Evolutionary conservation across 257 asterid genomes (phyloP).

Genomic region (Plantago ovata): DNA sequence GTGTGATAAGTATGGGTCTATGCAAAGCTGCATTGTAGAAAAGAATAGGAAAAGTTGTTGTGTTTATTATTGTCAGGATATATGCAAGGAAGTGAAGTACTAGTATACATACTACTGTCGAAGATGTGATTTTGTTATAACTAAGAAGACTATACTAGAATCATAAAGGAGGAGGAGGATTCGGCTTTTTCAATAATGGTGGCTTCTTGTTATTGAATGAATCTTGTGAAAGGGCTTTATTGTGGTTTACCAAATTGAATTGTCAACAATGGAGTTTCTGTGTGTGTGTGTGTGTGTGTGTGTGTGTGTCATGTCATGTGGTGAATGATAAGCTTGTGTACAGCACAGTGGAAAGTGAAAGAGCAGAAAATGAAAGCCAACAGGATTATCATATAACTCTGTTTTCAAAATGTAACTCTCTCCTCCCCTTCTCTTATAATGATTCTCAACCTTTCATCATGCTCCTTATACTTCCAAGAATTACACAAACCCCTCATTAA

Average conservation of each 20-base stretch:
- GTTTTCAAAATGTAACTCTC: not conserved
- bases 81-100: constrained; percentile 9
- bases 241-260: constrained; percentile 38
- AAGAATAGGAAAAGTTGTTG: constrained; percentile 3
- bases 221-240: constrained; percentile 47
- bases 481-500: not conserved
- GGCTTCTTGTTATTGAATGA: constrained; percentile 25
- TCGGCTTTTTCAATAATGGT: constrained; percentile 23
- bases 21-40: constrained; percentile 20
- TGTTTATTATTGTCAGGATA: constrained; percentile 6
- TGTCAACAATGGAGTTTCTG: constrained; percentile 17
- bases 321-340: constrained; percentile 17
- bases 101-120: no score
- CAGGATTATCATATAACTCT: not conserved
- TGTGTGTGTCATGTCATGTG: constrained; percentile 9
- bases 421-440: no score
- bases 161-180: constrained; percentile 31
- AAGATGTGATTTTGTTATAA: constrained; percentile 9
- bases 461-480: not conserved
- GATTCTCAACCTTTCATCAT: not conserved
- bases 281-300: constrained; percentile 10
- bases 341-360: constrained; percentile 24
- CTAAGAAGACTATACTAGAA: no score
- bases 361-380: constrained; percentile 1
- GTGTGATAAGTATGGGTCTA: constrained; percentile 16